Base-by-base conservation (phyloP, 1,284 basidiomycete genomes). In the Tilletiaria anomala region DNA sequence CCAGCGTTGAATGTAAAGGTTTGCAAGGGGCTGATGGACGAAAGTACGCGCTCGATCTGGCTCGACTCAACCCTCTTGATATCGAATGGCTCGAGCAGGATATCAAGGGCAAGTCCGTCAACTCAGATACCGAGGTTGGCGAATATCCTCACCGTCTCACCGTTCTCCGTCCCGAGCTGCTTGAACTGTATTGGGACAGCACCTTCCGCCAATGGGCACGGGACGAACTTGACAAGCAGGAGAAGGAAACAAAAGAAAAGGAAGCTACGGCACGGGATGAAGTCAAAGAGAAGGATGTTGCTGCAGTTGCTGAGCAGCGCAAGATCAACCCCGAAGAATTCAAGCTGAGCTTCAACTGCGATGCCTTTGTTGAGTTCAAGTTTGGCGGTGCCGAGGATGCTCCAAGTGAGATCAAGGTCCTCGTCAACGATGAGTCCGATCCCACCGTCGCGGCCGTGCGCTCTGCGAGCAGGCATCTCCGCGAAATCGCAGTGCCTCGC, bases 1-100 rank as follows among this genome's bases (percentile, higher is more conserved):
- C 73, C 8, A 72, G 71, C 40, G 69, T 70, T 39, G 75, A 76
- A 56, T 73, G 74, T 53, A 75, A 76, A 65, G 74, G 73, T 42
- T 68, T 76, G 31, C 68, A 70, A 22, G 74, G 73, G 18, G 71
- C 73, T 11, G 75, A 76, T 50, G 73, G 74, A 6, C 64, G 75
- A 22, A 65, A 69, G 48, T 76, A 76, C 63, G 63, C 74, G 24
- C 71, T 76, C 40, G 75, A 76, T 51, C 67, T 75, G 17, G 67
- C 71, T 42, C 69, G 75, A 35, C 61, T 75, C 18, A 67, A 66
- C 44, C 74, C 73, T 12, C 71, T 74, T 44, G 75, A 76, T 56
- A 63, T 76, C 49, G 71, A 73, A 50, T 76, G 72, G 69, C 66
- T 74, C 38, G 73, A 76, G 58, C 69, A 71, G 52, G 70, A 75